Percentiles rank a stretch among this genome's conserved stretches.
Conservation (phyloP, 139 green algal genomes). For the Chlorella sp. region DNA sequence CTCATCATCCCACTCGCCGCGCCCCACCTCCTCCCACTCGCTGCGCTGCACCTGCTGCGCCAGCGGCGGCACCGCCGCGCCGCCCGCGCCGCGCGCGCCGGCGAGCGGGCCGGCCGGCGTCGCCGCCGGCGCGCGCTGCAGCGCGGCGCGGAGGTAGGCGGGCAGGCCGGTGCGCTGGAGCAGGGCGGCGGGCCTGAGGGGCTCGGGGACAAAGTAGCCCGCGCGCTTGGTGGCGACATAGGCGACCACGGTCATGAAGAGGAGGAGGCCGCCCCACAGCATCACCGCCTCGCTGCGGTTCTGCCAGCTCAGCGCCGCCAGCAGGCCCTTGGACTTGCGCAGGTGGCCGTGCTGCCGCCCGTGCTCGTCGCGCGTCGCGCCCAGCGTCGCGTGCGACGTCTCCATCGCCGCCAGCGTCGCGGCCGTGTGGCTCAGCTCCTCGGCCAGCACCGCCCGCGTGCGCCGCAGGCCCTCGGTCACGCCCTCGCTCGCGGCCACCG, state of each 20-base stretch:
- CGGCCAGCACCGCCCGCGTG: slow-evolving; percentile 46
- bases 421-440: slow-evolving; percentile 72
- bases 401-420: slow-evolving; percentile 74
- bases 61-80: background rate
- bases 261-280: slow-evolving; percentile 60
- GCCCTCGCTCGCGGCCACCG: slow-evolving; percentile 46
- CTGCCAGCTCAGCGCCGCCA: slow-evolving; percentile 49
- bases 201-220: slow-evolving; percentile 54
- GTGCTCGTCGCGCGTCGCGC: slow-evolving; percentile 61
- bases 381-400: slow-evolving; percentile 48
- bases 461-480: slow-evolving; percentile 71
- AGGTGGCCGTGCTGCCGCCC: slow-evolving; percentile 40
- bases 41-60: background rate
- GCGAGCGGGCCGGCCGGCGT: background rate
- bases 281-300: slow-evolving; percentile 46
- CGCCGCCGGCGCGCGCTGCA: background rate
- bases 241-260: slow-evolving; percentile 60
- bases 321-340: slow-evolving; percentile 37
- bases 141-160: background rate
- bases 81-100: background rate
- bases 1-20: background rate
- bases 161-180: background rate
- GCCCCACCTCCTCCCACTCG: background rate
- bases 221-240: slow-evolving; percentile 70
- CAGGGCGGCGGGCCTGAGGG: slow-evolving; percentile 30